These are phyloP conservation scores for Aspergillus sp. DNA, from an alignment of 2,329 filamentous ascomycete species.

Conservation along the genomic window DNA sequence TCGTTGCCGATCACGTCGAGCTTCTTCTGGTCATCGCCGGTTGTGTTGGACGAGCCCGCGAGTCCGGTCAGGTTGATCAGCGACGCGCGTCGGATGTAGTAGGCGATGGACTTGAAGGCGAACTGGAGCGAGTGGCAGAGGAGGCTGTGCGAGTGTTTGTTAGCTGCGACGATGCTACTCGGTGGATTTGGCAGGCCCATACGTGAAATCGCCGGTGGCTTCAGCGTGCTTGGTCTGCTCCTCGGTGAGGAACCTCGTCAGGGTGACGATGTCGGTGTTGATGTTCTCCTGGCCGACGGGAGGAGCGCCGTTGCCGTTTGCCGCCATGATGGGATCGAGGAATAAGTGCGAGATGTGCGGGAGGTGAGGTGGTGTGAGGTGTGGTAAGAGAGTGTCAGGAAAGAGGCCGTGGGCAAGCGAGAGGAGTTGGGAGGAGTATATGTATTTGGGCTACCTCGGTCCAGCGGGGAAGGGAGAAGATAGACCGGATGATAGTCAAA, in stretches of 20 bases:
- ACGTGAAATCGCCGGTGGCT: slow-evolving; percentile 98
- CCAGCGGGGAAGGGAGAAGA: slow-evolving; percentile 18
- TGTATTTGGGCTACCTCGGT: slow-evolving; percentile 17
- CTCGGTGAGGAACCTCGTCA: slow-evolving; percentile 92
- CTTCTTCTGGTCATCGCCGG: slow-evolving; percentile 98
- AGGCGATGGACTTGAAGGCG: slow-evolving; percentile 98
- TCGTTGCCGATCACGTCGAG: slow-evolving; percentile 98
- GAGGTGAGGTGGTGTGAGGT: slow-evolving; percentile 1
- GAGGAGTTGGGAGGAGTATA: slow-evolving; percentile 1
- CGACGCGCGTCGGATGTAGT: slow-evolving; percentile 94
- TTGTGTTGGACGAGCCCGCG: slow-evolving; percentile 87
- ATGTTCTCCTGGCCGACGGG: slow-evolving; percentile 62
- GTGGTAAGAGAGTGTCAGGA: slow-evolving; percentile 2
- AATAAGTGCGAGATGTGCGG: not conserved
- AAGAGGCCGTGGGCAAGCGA: slow-evolving; percentile 2
- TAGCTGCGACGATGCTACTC: not conserved
- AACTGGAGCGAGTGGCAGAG: slow-evolving; percentile 97
- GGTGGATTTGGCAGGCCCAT: slow-evolving; percentile 34
- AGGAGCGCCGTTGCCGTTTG: slow-evolving; percentile 38
- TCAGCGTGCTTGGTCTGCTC: slow-evolving; percentile 89
- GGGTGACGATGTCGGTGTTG: slow-evolving; percentile 92
- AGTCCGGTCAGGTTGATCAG: slow-evolving; percentile 93
- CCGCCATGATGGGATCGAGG: slow-evolving; percentile 23
- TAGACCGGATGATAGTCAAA: not conserved
- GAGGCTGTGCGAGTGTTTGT: slow-evolving; percentile 48